Evolutionary conservation across 257 asterid genomes (phyloP).

Genomic region (Anisodus acutangulus): DNA sequence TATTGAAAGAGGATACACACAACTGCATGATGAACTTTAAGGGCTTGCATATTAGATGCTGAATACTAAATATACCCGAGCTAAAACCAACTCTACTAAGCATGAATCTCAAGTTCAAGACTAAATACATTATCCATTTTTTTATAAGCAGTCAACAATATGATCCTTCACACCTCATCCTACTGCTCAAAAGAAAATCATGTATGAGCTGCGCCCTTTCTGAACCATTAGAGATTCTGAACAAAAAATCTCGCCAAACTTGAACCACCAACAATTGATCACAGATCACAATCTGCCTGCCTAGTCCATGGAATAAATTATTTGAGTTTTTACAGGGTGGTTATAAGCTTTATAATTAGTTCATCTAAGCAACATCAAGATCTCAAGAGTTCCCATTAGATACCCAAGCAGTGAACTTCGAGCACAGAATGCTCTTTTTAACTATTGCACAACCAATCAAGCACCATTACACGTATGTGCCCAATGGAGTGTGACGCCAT

Average conservation of each 20-base stretch:
- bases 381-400: background rate
- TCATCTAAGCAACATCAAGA: constrained; percentile 15
- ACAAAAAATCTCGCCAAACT: constrained; percentile 3
- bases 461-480: constrained; percentile 11
- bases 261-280: constrained; percentile 21
- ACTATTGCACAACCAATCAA: constrained; percentile 13
- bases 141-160: background rate
- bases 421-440: background rate
- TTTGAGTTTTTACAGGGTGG: background rate
- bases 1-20: background rate
- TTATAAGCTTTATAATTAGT: background rate
- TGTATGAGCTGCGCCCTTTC: background rate
- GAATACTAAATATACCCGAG: background rate
- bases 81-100: background rate
- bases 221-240: constrained; percentile 1
- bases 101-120: background rate
- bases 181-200: background rate
- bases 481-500: background rate
- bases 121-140: background rate
- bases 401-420: background rate
- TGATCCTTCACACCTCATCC: background rate
- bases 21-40: background rate
- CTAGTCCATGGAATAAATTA: background rate
- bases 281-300: background rate
- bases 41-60: background rate